phyloP scores from a whole-genome alignment of 2,329 filamentous ascomycete species.

The Seiridium cupressi region DNA sequence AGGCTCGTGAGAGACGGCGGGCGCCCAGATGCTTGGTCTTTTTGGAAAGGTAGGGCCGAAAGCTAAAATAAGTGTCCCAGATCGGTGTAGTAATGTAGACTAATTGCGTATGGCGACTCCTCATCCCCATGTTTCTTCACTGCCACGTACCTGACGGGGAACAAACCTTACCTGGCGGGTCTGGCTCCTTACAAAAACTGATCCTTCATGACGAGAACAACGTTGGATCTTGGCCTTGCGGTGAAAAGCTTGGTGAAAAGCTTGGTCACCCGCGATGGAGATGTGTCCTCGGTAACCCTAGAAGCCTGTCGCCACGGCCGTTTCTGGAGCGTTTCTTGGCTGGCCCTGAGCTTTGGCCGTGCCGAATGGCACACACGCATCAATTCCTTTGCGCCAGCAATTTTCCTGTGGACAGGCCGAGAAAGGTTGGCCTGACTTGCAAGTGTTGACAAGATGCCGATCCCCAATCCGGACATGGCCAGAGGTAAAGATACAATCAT shows the following conservation, averaged over 20 bases:
- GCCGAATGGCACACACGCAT: background rate
- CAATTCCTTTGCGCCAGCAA: background rate
- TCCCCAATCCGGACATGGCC: background rate
- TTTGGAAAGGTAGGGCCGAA: slow-evolving; percentile 10
- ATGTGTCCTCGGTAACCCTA: slow-evolving; percentile 24
- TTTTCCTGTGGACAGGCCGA: background rate
- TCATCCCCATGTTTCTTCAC: background rate
- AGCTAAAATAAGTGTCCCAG: slow-evolving; percentile 4
- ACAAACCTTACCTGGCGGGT: background rate
- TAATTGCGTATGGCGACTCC: background rate
- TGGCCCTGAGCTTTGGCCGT: background rate
- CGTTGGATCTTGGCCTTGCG: background rate
- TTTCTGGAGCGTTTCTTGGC: background rate
- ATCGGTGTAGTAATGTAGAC: background rate
- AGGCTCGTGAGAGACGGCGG: background rate
- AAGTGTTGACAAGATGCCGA: background rate
- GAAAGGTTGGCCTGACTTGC: background rate
- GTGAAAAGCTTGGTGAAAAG: background rate
- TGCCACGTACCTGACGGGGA: too few relatives aligned
- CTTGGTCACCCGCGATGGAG: background rate
- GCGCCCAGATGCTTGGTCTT: slow-evolving; percentile 9
- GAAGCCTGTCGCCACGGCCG: slow-evolving; percentile 2
- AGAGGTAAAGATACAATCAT: background rate
- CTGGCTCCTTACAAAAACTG: background rate
- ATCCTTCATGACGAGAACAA: background rate